Percentiles rank a stretch among this genome's conserved stretches.
Conservation (phyloP, 345 rosid genomes). For the Corymbia maculata region DNA sequence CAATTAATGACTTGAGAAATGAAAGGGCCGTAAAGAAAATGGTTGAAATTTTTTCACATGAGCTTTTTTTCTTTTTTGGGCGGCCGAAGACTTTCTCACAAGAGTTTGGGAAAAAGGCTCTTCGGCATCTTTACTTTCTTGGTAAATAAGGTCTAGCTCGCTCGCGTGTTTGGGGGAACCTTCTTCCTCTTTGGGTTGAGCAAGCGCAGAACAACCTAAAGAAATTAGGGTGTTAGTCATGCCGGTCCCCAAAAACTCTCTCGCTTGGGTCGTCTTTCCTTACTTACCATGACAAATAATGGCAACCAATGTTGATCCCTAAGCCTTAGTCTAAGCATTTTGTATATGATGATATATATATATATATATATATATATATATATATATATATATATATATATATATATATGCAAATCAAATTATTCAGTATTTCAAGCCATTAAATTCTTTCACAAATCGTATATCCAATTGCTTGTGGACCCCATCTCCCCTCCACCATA, state of each 20-base stretch:
- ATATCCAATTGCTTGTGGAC: accelerated
- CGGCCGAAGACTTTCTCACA: neutral
- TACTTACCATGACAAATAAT: no score
- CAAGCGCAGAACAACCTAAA: neutral
- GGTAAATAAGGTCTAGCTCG: neutral
- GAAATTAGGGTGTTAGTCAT: accelerated
- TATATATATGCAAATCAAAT: no score
- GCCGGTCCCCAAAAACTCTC: no score
- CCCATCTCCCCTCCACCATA: neutral
- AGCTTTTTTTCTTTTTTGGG: neutral
- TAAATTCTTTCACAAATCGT: neutral
- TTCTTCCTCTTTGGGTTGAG: neutral
- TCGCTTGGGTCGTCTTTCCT: no score
- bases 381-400: no score
- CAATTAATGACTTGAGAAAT: neutral
- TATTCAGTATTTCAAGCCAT: neutral
- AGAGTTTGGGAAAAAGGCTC: neutral
- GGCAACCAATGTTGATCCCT: no score
- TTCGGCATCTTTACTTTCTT: neutral
- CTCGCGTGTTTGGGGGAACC: neutral
- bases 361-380: no score
- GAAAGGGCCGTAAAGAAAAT: neutral
- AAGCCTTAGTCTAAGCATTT: no score
- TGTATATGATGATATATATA: no score
- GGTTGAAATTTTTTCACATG: neutral